phyloP scores from a whole-genome alignment of 2,329 filamentous ascomycete species.

The Talaromyces sp. region DNA sequence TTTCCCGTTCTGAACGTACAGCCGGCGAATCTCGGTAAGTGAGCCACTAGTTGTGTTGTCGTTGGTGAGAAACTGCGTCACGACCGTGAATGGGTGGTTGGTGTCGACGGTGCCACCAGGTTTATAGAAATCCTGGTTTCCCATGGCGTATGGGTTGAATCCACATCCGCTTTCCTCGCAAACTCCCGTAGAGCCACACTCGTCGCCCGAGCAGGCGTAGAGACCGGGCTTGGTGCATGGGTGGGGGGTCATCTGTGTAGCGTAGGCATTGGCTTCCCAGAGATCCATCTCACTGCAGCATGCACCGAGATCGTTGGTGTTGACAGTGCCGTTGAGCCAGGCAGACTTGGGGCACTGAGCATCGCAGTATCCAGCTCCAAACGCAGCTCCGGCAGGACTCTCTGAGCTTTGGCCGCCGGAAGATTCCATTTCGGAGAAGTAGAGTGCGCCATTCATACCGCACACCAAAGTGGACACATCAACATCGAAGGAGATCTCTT shows the following conservation, averaged over 20 bases:
- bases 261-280: slow-evolving; percentile 64
- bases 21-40: slow-evolving; percentile 56
- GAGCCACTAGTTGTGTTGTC: slow-evolving; percentile 45
- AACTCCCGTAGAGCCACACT: slow-evolving; percentile 52
- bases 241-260: slow-evolving; percentile 61
- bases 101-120: slow-evolving; percentile 55
- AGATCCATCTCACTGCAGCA: slow-evolving; percentile 66
- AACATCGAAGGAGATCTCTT: slow-evolving; percentile 68
- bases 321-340: slow-evolving; percentile 50
- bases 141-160: slow-evolving; percentile 64
- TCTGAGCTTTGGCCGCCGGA: slow-evolving; percentile 53
- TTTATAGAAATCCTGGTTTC: slow-evolving; percentile 59
- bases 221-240: slow-evolving; percentile 51
- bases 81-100: slow-evolving; percentile 55
- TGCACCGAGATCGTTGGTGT: slow-evolving; percentile 51
- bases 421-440: slow-evolving; percentile 48
- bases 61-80: slow-evolving; percentile 59
- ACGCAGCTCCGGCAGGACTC: slow-evolving; percentile 50
- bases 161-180: slow-evolving; percentile 67
- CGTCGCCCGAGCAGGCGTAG: slow-evolving; percentile 45
- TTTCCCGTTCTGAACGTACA: slow-evolving; percentile 59
- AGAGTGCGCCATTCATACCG: slow-evolving; percentile 66
- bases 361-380: slow-evolving; percentile 61
- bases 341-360: slow-evolving; percentile 52
- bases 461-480: slow-evolving; percentile 64